Evolutionary conservation across 2,329 filamentous ascomycete genomes (phyloP), one percentile per base, ranked within the genome.

Genomic region (Ascochyta koolunga): DNA sequence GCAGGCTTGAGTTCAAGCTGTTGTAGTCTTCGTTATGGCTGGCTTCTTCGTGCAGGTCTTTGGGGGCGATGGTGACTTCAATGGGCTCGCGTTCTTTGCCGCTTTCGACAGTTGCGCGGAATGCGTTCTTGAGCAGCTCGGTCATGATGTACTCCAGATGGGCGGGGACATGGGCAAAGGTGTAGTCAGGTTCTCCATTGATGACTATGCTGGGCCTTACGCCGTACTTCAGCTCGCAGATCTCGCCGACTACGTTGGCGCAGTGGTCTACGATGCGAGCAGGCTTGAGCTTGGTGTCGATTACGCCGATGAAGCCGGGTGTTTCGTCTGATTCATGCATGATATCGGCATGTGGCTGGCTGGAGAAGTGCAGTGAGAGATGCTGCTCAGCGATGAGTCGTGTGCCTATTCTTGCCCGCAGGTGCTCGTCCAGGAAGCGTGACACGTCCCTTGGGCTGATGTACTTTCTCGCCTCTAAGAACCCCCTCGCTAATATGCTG

Each of bases 111-210:
- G 91, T 96, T 4, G 95, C 93, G 37, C 95, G 86, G 78, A 98
- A 99, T 1, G 93, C 91, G 70, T 99, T 99, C 76, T 99, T 99
- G 54, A 99, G 83, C 1, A 99, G 83, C 76, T 99, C 95, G 0
- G 93, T 99, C 60, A 97, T 85, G 61, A 99, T 97, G 75, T 99
- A 99, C 76, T 98, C 93, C 21, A 99, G 83, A 74, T 99, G 95
- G 73, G 96, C 95, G 13, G 95, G 95, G 8, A 99, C 88, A 69
- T 96, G 95, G 18, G 93, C 92, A 70, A 99, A 96, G 0, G 87
- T 88, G n/a, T 93, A 91, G 45, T 89, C 87, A 0, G 89, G 87
- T 71, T 96, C 89, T 60, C 95, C 95, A 62, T 93, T 89, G 66
- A 99, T 89, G 40, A 88, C 78, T 67, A 96, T 83, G 2, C 82